Base-by-base conservation (phyloP, 2,329 filamentous ascomycete genomes). In the Apiospora aurea region DNA sequence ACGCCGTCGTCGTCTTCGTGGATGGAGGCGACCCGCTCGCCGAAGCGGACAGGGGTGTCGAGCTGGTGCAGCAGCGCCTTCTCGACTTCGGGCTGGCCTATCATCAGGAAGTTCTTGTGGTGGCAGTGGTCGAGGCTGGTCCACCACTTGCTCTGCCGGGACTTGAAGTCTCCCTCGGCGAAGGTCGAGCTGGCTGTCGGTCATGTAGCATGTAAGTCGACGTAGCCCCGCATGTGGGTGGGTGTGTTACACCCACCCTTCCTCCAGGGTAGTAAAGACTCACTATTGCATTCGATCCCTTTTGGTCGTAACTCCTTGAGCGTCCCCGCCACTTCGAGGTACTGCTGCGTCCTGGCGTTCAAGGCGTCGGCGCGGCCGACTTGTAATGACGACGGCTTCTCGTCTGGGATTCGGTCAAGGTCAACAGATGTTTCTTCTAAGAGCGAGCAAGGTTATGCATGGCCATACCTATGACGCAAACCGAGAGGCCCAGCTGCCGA, bases 261-360 rank as follows among this genome's bases (percentile, higher is more conserved):
- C 26, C 26, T 4, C 29, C 26, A 38, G 10, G n/a, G 6, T 2
- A n/a, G 29, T 5, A 21, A 8, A n/a, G 7, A 41, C 82, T 76
- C 79, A 86, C 85, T 87, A 74, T 87, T 86, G 76, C 85, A 87
- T 72, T 84, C 84, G n/a, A 87, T 80, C 1, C 85, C 85, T 1
- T 80, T 76, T 0, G 81, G 77, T 0, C 86, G 73, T 2, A 87
- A 78, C 49, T 84, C 82, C 46, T 84, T 79, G 1, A 86, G 76
- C 21, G 86, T 80, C 10, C 82, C 81, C 4, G 82, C 84, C 8
- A 85, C 80, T 68, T 86, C 84, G 1, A 86, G 79, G 44, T 85
- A 85, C 64, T 87, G 85, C 53, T 87, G 85, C 0, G 84, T 86
- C 13, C 85, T 80, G 7, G 85, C 85, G 53, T 86, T 87, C 70